These are phyloP conservation scores for Gnaphalium uliginosum DNA, from an alignment of 129 eudicot species.

Conservation along the genomic window DNA sequence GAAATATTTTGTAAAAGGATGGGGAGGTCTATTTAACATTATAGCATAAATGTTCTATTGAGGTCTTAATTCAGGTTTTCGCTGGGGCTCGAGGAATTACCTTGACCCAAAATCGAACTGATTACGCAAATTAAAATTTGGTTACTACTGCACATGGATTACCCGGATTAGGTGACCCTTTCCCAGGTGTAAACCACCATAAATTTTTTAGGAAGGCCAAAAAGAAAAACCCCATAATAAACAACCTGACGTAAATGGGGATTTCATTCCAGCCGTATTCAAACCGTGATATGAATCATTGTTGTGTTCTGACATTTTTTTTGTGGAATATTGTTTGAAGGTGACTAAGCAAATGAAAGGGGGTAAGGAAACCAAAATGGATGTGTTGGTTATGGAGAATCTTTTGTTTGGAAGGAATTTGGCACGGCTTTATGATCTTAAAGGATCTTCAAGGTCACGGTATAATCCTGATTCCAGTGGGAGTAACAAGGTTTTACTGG, in stretches of 20 bases:
- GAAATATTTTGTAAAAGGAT: no score
- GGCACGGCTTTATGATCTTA: conserved; percentile 92
- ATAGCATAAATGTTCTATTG: not conserved
- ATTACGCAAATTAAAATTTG: not conserved
- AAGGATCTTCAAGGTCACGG: conserved; percentile 92
- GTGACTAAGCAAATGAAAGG: conserved; percentile 84
- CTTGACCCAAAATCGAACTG: not conserved
- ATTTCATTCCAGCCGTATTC: not conserved
- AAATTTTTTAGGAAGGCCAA: no score
- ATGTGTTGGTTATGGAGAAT: conserved; percentile 96
- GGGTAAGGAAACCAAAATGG: conserved; percentile 92
- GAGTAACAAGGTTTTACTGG: conserved; percentile 87
- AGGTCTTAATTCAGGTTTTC: not conserved
- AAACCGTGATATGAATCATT: not conserved
- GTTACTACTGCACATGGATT: not conserved
- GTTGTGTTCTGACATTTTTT: not conserved
- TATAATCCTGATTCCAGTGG: conserved; percentile 95
- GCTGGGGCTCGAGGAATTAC: not conserved
- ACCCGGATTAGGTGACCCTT: not conserved
- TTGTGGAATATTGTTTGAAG: conserved; percentile 30
- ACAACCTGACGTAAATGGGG: not conserved
- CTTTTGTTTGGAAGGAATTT: conserved; percentile 84
- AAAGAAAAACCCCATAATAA: no score
- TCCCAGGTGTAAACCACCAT: not conserved
- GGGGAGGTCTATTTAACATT: not conserved